Percentiles rank a stretch among this genome's conserved stretches.
Conservation (phyloP, 2,329 filamentous ascomycete genomes). For the Fusarium siculi region DNA sequence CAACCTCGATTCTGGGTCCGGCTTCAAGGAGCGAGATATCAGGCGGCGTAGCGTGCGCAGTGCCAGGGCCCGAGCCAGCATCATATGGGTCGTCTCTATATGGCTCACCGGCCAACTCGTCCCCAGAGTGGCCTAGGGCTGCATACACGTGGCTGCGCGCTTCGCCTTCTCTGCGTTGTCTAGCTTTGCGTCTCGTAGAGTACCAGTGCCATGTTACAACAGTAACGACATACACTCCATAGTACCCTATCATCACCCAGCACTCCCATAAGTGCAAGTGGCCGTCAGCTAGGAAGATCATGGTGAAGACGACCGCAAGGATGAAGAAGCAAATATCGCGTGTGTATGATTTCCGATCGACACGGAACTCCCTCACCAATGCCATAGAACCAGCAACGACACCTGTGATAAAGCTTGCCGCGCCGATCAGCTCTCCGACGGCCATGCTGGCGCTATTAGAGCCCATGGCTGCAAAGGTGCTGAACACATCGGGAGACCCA, state of each 20-base stretch:
- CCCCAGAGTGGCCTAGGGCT: conserved; percentile 58
- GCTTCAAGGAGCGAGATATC: conserved; percentile 59
- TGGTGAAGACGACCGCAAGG: conserved; percentile 84
- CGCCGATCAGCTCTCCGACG: conserved; percentile 92
- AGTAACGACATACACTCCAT: conserved; percentile 86
- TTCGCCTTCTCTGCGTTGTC: conserved; percentile 73
- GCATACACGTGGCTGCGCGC: conserved; percentile 80
- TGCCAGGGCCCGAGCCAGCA: conserved; percentile 32
- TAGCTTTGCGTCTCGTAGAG: conserved; percentile 69
- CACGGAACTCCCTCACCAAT: conserved; percentile 91
- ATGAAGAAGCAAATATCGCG: conserved; percentile 95
- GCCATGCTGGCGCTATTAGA: conserved; percentile 98
- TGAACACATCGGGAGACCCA: conserved; percentile 97
- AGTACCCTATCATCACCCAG: conserved; percentile 88
- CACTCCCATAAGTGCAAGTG: conserved; percentile 90
- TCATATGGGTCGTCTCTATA: conserved; percentile 71
- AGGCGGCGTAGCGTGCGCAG: conserved; percentile 26
- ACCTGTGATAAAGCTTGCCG: conserved; percentile 94
- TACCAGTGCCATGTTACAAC: conserved; percentile 96
- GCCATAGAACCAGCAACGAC: conserved; percentile 98
- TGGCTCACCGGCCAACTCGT: conserved; percentile 64
- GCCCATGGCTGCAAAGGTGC: conserved; percentile 97
- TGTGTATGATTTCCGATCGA: conserved; percentile 88
- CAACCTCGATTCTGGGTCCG: conserved; percentile 60
- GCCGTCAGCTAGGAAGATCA: conserved; percentile 88